Base-by-base conservation (phyloP, 345 rosid genomes). In the Bruguiera parviflora region DNA sequence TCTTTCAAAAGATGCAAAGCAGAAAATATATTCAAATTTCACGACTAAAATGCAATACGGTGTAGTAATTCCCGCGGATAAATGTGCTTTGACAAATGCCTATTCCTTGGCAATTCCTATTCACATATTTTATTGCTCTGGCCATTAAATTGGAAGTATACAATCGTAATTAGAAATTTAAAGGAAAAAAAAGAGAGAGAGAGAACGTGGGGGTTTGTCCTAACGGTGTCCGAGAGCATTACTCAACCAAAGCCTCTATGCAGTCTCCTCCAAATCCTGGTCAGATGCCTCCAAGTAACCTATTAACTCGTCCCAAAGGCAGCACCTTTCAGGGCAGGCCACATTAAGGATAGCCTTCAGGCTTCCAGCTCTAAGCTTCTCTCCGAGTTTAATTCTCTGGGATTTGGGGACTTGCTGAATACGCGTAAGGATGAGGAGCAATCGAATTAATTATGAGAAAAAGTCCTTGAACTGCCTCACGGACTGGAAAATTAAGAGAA, bases 391-490 rank as follows among this genome's bases (percentile, higher is more conserved):
- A 64, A 61, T 78, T 63, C 71, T 81, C 31, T 56, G 67, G 77
- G 83, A 61, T 58, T 71, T 53, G 18, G 84, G 81, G 47, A 83
- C 77, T 64, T 82, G 85, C 97, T 91, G 90, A 71, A 43, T 43
- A 43, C 73, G 73, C 29, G 63, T 37, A 66, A 10, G 66, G 63
- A 73, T 63, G 16, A 6, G 1, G 46, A 8, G 33, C 64, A 22
- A 78, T 65, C 53, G n/a, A 58, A 63, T 27, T 56, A 13, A 13
- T 57, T 19, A 28, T 33, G 16, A 49, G 6, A 56, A 29, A 3
- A 33, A 33, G 7, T n/a, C 55, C 32, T 6, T 33, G 29, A 19
- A 11, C 32, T 25, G 63, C 65, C 21, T 37, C 53, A 60, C 18
- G 66, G 43, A 47, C 33, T 47, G 46, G 10, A 15, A 29, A 20